phyloP scores from a whole-genome alignment of 306 rosid genomes.

The Biancaea sappan region DNA sequence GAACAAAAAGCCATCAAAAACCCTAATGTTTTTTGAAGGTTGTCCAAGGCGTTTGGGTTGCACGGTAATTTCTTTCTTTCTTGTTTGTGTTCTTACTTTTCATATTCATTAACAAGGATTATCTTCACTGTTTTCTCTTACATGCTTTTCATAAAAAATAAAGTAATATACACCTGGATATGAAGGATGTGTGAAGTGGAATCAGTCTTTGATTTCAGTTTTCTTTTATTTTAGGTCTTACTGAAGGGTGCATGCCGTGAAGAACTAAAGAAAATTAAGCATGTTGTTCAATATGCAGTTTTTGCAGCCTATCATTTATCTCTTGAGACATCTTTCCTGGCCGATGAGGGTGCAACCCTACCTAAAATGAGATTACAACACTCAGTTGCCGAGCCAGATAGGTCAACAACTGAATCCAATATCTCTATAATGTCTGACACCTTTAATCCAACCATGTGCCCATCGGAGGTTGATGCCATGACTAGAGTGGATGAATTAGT shows the following conservation, averaged over 20 bases:
- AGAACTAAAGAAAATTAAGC: constrained; percentile 91
- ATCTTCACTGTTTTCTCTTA: constrained; percentile 18
- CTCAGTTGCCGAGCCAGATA: constrained; percentile 46
- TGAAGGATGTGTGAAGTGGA: background rate
- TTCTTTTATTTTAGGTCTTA: constrained; percentile 61
- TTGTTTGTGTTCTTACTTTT: constrained; percentile 1
- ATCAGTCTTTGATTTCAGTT: constrained; percentile 43
- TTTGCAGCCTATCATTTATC: constrained; percentile 99
- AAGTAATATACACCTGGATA: constrained; percentile 11
- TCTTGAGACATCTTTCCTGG: constrained; percentile 96
- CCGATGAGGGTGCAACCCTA: constrained; percentile 96
- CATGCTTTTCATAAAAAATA: background rate
- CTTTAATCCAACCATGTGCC: constrained; percentile 41
- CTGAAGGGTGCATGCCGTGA: constrained; percentile 76
- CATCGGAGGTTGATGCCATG: constrained; percentile 46
- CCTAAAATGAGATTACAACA: constrained; percentile 64
- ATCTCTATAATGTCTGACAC: constrained; percentile 41
- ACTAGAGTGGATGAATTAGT: constrained; percentile 34
- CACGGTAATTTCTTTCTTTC: constrained; percentile 64
- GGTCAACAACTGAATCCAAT: constrained; percentile 45
- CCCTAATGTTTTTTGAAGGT: constrained; percentile 97
- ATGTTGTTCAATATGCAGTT: constrained; percentile 83
- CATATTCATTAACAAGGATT: background rate
- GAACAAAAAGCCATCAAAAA: constrained; percentile 75
- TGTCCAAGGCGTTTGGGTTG: constrained; percentile 95